phyloP scores from a whole-genome alignment of 192 early-diverging fungal species.

The Podila horticola region DNA sequence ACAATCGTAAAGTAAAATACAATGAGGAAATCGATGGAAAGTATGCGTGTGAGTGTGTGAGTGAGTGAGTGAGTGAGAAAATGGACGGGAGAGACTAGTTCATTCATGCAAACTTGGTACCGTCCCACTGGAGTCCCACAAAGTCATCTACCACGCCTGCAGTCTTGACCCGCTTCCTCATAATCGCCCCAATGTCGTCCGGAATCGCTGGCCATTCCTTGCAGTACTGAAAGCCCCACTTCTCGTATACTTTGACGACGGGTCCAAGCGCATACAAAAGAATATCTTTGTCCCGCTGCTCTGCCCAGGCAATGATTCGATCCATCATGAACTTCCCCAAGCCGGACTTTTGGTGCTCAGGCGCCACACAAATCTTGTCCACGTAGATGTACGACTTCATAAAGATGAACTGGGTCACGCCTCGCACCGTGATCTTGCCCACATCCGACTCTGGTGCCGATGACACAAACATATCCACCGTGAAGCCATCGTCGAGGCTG shows the following conservation, averaged over 20 bases:
- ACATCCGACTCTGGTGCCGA: constrained; percentile 7
- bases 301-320: constrained; percentile 28
- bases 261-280: constrained; percentile 49
- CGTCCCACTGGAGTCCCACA: constrained; percentile 41
- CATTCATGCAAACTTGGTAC: constrained; percentile 17
- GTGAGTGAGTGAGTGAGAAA: neutral
- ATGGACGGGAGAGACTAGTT: neutral
- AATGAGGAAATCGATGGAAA: neutral
- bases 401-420: constrained; percentile 53
- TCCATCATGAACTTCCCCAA: constrained; percentile 49
- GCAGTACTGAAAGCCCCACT: constrained; percentile 51
- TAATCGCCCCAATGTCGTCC: constrained; percentile 46
- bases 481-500: constrained; percentile 50
- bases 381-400: constrained; percentile 55
- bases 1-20: neutral
- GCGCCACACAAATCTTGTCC: constrained; percentile 52
- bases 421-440: constrained; percentile 38
- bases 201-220: constrained; percentile 49
- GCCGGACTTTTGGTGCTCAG: constrained; percentile 50
- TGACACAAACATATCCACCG: constrained; percentile 52
- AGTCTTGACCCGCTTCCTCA: constrained; percentile 43
- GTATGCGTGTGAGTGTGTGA: neutral
- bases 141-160: constrained; percentile 25
- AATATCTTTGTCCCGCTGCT: constrained; percentile 45
- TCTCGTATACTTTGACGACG: constrained; percentile 39